Evolutionary conservation across 2,329 filamentous ascomycete species (phyloP), one percentile per base, ranked within the genome.

Genomic region (Aureobasidium sp.): DNA sequence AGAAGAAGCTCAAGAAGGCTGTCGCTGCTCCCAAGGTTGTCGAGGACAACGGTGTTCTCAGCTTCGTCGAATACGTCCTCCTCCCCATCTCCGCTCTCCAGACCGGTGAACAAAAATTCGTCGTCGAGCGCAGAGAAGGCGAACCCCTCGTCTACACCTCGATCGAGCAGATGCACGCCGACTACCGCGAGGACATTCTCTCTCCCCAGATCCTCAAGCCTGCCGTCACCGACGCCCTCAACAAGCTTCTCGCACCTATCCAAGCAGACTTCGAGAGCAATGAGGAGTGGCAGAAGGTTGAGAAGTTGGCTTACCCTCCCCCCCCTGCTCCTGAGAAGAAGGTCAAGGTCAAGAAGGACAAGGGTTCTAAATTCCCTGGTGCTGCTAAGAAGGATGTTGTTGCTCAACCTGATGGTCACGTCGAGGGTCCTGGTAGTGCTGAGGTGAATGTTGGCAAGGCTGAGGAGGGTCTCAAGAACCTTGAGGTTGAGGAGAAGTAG

Each of bases 191-290:
- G 58, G 93, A 97, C 71, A 81, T 89, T 65, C 82, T 96, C 64
- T 91, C 89, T 1, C 94, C 94, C 0, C 92, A 97, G 78, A 77
- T 89, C 13, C 80, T 97, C 58, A 97, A 99, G 79, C 82, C 87
- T n/a, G 91, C 90, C 11, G 85, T 95, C 6, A 83, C 88, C 5
- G 81, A 85, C 58, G 90, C 85, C 10, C 81, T 99, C 25, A 85
- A 85, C 66, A 80, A 82, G 42, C 82, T 97, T 13, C 80, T 96
- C 62, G 84, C 81, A 2, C 91, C 93, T 1, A 93, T 99, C 63
- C 86, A 87, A 66, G 81, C 79, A 3, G 87, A 86, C 6, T 97
- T 85, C 77, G 77, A 88, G 65, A 82, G 81, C 0, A 87, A 83
- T 0, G 70, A 81, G 34, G 90, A 92, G 70, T 97, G 91, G 91